Evolutionary conservation across 2,329 filamentous ascomycete species (phyloP).

Genomic region (Cucurbitaria berberidis): DNA sequence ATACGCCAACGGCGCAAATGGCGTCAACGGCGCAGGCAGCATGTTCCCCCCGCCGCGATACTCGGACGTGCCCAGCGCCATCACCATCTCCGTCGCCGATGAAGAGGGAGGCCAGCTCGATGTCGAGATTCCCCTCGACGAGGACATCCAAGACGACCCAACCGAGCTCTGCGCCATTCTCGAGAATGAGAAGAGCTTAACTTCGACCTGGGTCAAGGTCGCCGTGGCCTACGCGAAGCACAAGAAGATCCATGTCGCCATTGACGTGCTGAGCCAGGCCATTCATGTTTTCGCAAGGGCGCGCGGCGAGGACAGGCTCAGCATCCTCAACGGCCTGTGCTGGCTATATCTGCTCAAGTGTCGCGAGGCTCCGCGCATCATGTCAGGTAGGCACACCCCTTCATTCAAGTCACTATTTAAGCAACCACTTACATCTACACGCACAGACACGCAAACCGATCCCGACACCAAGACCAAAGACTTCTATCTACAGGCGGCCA

Average conservation of each 20-base stretch:
- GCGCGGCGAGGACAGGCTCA: slow-evolving; percentile 81
- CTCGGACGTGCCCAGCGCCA: slow-evolving; percentile 66
- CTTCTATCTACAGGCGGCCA: slow-evolving; percentile 88
- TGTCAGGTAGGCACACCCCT: slow-evolving; percentile 54
- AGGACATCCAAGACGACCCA: slow-evolving; percentile 83
- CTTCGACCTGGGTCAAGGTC: slow-evolving; percentile 98
- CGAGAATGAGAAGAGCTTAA: slow-evolving; percentile 90
- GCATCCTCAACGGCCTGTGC: slow-evolving; percentile 81
- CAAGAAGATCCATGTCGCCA: slow-evolving; percentile 84
- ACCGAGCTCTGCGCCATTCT: slow-evolving; percentile 94
- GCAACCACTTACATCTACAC: slow-evolving; percentile 13
- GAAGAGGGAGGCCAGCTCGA: slow-evolving; percentile 68
- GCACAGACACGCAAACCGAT: slow-evolving; percentile 49
- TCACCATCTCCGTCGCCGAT: slow-evolving; percentile 68
- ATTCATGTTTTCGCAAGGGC: slow-evolving; percentile 72
- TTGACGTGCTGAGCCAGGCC: slow-evolving; percentile 74
- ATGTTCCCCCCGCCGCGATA: slow-evolving; percentile 57
- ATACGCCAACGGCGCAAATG: slow-evolving; percentile 57
- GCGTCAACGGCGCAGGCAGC: slow-evolving; percentile 54
- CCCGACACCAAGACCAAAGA: slow-evolving; percentile 90
- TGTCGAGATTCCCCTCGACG: slow-evolving; percentile 92
- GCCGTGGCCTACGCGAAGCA: slow-evolving; percentile 96
- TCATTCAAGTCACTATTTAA: not conserved
- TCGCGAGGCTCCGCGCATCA: slow-evolving; percentile 74
- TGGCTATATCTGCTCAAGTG: slow-evolving; percentile 94